Evolutionary conservation across 2,329 filamentous ascomycete species (phyloP), one percentile per base, ranked within the genome.

Genomic region (Trichoderma oligosporum): DNA sequence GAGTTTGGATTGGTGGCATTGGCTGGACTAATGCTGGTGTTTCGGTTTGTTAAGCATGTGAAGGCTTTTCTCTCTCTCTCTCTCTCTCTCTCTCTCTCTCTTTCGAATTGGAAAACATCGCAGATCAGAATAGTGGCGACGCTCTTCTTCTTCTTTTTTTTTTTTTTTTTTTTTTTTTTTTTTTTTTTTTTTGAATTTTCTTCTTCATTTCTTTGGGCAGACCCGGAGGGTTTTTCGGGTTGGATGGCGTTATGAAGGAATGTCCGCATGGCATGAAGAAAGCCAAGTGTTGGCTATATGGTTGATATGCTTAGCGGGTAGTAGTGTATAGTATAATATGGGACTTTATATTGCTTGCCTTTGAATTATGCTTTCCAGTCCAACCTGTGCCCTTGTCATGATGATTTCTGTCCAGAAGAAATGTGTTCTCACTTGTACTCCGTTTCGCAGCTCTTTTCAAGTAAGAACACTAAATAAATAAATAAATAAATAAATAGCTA

Each of bases 1-100:
- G 67, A 20, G 63, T 61, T 0, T 64, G 61, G 60, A 55, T 48
- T 0, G 61, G 60, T 7, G 54, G 58, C 9, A 42, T 62, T 22
- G 59, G 58, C 6, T 67, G 66, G 65, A 59, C 61, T 14, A 56
- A 47, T 16, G 47, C 60, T 3, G 61, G 59, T 1, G 54, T 65
- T n/a, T 46, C 61, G 3, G 57, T 69, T 16, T 68, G 63, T 46
- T 70, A 56, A 52, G 14, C 41, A n/a, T 29, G 38, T 12, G 4
- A 12, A 36, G 18, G 16, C 31, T 2, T 9, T 7, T 20, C n/a
- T 24, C 42, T 9, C 27, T 46, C 12, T 46, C 20, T 31, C 31
- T 7, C 8, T n/a, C 31, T 20, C 1, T 46, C 14, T 27, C 31
- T 22, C 29, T 45, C 11, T 29, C 14, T 29, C 31, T 46, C 25